Conservation (phyloP, 2,329 filamentous ascomycete species). For the Orbilia quercus region DNA sequence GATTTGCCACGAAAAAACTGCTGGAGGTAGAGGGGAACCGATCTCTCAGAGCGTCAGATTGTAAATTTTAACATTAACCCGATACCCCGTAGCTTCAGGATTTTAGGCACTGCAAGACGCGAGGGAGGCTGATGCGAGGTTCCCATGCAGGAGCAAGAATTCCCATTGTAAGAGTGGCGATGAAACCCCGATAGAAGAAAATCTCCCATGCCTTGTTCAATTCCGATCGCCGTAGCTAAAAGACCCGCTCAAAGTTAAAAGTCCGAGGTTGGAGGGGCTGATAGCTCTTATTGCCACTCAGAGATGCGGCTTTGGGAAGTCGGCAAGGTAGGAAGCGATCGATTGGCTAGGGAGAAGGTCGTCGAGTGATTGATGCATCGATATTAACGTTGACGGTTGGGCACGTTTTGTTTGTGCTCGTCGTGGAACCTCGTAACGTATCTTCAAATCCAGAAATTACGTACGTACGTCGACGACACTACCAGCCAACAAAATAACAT, state of each 20-base stretch:
- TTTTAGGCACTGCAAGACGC: conserved; percentile 23
- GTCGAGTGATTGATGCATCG: too few relatives aligned
- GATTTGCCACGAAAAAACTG: conserved; percentile 22
- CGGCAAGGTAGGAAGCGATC: too few relatives aligned
- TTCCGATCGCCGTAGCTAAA: conserved; percentile 9
- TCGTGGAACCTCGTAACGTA: too few relatives aligned
- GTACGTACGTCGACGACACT: too few relatives aligned
- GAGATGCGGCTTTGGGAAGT: too few relatives aligned
- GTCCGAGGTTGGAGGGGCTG: neutral
- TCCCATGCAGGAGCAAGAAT: conserved; percentile 34
- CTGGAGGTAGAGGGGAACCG: too few relatives aligned
- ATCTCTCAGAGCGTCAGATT: neutral
- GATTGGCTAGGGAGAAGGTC: too few relatives aligned
- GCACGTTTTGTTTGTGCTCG: too few relatives aligned
- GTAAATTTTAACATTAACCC: conserved; percentile 32
- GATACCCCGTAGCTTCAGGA: conserved; percentile 24
- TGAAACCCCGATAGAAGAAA: neutral
- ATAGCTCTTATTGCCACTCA: neutral
- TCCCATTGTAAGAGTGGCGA: conserved; percentile 22
- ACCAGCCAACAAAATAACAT: too few relatives aligned
- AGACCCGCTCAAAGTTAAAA: neutral
- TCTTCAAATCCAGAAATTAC: too few relatives aligned
- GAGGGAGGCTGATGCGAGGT: conserved; percentile 14
- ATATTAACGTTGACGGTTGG: too few relatives aligned
- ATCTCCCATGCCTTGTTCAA: conserved; percentile 4